phyloP scores from a whole-genome alignment of 148 eudicot genomes.

The Arctostaphylos glauca region DNA sequence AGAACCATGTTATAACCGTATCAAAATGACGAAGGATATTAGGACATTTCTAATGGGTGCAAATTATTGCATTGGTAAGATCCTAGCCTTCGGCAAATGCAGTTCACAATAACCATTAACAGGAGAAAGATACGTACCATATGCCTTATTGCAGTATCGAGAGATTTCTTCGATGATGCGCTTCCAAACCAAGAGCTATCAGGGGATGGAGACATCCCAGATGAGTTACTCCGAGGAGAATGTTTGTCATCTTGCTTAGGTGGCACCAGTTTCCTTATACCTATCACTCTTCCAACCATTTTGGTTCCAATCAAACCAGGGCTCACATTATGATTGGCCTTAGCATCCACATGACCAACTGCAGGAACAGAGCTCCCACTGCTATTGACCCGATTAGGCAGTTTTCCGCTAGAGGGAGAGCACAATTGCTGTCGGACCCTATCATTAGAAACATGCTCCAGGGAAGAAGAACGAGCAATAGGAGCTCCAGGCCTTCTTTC shows the following conservation, averaged over 20 bases:
- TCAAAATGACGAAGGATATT: too few relatives aligned
- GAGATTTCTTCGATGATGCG: constrained; percentile 84
- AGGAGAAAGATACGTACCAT: constrained; percentile 50
- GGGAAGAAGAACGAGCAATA: constrained; percentile 64
- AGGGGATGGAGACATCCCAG: constrained; percentile 88
- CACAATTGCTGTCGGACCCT: constrained; percentile 77
- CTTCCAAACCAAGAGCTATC: constrained; percentile 94
- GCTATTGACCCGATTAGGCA: constrained; percentile 61
- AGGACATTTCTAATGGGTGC: too few relatives aligned
- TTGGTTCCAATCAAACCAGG: constrained; percentile 84
- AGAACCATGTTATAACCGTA: too few relatives aligned
- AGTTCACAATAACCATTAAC: not conserved
- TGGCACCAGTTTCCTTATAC: constrained; percentile 88
- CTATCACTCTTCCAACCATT: constrained; percentile 96
- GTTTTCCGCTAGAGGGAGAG: constrained; percentile 89
- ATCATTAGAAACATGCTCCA: constrained; percentile 65
- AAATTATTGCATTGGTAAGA: too few relatives aligned
- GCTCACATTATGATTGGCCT: constrained; percentile 73
- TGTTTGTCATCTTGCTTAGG: constrained; percentile 79
- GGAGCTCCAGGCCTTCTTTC: constrained; percentile 80
- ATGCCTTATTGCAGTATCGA: constrained; percentile 97
- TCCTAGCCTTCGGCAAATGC: too few relatives aligned
- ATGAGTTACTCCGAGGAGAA: constrained; percentile 73
- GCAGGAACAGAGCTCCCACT: constrained; percentile 90
- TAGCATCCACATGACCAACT: constrained; percentile 58